Base-by-base conservation (phyloP, 192 early-diverging fungal species). In the Backusella macrospora region DNA sequence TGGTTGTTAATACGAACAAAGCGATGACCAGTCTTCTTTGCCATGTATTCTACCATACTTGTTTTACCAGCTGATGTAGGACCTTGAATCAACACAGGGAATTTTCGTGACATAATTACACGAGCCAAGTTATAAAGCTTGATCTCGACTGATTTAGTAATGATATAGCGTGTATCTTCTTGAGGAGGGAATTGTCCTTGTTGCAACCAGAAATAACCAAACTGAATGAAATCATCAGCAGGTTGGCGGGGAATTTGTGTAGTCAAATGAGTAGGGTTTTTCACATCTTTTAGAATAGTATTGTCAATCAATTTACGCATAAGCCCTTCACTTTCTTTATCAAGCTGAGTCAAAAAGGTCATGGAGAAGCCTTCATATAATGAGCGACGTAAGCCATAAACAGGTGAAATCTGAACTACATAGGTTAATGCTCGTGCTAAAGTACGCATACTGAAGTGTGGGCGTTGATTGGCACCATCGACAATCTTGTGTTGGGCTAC, bases 1-100 rank as follows among this genome's bases (percentile, higher is more conserved):
- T 99, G 98, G 80, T 99, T 99, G 82, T 99, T 99, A 78, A 99
- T 96, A 48, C 98, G 92, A 26, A 99, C 94, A 82, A 99, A 98
- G 14, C 83, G 82, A 82, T 98, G 97, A n/a, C 96, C 95, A 1
- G 96, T 93, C 15, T 83, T 71, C 52, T 93, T 90, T 14, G 98
- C 98, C 71, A 99, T 80, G 71, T 96, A 96, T 78, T 98, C 95
- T 66, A 99, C 93, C 94, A 99, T 99, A 71, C 92, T 94, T 0
- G 98, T 99, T 81, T 99, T 99, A 65, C 98, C 98, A 48, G 93
- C 92, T 23, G 95, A 97, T 0, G 98, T 99, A 8, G 97, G 98
- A 49, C 98, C 98, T 85, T 99, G 98, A 75, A 99, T 96, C 77
- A 99, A 82, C 18, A 98, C 94, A 1, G 98, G 98, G 83, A 92